Evolutionary conservation across 2,329 filamentous ascomycete genomes (phyloP).

Genomic region (Didymella glomerata): DNA sequence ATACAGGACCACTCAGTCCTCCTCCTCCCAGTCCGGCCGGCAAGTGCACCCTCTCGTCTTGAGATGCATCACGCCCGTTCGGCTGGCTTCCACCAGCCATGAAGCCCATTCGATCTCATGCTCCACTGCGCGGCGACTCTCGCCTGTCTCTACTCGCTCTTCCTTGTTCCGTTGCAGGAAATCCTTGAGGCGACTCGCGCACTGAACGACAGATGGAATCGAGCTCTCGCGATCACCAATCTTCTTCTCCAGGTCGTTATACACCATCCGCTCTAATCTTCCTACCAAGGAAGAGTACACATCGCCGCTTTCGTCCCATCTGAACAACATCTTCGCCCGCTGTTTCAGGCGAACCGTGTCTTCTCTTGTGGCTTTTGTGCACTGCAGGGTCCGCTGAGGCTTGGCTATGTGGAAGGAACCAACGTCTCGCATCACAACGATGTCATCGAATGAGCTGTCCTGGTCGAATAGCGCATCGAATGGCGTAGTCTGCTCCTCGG

Average conservation of each 20-base stretch:
- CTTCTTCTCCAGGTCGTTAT: constrained; percentile 11
- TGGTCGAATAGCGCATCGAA: constrained; percentile 6
- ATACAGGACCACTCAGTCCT: constrained; percentile 4
- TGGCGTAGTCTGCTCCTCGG: constrained; percentile 7
- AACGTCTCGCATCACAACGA: constrained; percentile 34
- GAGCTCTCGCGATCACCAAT: not conserved
- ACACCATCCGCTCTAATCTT: constrained; percentile 17
- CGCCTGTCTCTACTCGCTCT: constrained; percentile 36
- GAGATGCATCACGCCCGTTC: constrained; percentile 43
- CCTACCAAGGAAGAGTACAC: constrained; percentile 28
- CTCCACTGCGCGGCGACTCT: constrained; percentile 28
- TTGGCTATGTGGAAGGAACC: constrained; percentile 31
- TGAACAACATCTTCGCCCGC: constrained; percentile 28
- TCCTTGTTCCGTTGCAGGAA: constrained; percentile 29
- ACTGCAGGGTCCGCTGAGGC: constrained; percentile 29
- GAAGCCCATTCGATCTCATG: constrained; percentile 44
- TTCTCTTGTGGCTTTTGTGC: constrained; percentile 34
- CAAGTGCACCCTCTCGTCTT: constrained; percentile 37
- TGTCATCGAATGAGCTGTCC: constrained; percentile 34
- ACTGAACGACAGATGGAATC: constrained; percentile 11
- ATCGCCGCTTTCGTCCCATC: constrained; percentile 29
- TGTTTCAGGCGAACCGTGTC: constrained; percentile 33
- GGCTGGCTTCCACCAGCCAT: constrained; percentile 39
- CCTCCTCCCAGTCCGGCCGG: constrained; percentile 37
- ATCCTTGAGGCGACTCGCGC: constrained; percentile 29